Evolutionary conservation across 306 rosid genomes (phyloP).

Genomic region (Cercis canadensis): DNA sequence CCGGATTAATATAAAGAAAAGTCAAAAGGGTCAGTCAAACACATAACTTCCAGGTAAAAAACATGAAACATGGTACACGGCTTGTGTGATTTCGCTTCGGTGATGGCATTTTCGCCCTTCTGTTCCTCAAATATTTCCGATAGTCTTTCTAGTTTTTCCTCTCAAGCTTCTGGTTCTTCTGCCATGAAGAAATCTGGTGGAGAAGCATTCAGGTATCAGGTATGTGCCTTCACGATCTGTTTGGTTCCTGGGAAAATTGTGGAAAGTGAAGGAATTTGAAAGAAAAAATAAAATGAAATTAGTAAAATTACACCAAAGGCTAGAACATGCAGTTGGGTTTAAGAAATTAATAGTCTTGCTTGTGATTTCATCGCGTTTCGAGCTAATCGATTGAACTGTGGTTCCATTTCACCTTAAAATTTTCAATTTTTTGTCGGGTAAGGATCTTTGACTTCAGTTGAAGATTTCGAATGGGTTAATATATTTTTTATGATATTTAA

Average conservation of each 20-base stretch:
- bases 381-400: background rate
- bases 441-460: conserved; percentile 31
- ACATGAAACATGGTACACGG: too few species aligned
- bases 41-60: too few species aligned
- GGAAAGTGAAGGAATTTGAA: background rate
- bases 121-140: too few species aligned
- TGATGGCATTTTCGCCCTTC: too few species aligned
- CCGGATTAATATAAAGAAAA: too few species aligned
- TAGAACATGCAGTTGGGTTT: background rate
- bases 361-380: conserved; percentile 32
- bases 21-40: too few species aligned
- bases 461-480: conserved; percentile 7
- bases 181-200: background rate
- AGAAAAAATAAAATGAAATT: background rate
- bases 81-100: too few species aligned
- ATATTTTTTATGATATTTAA: conserved; percentile 23
- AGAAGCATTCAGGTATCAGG: conserved; percentile 19
- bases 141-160: background rate
- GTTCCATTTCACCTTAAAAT: conserved; percentile 15
- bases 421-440: background rate
- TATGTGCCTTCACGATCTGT: background rate
- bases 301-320: background rate
- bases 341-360: background rate
- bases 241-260: background rate
- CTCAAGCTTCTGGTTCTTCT: background rate